Percentiles rank a stretch among this genome's conserved stretches.
Evolutionary conservation across 805 yeast genomes (phyloP).

Genomic region (Hanseniaspora thailandica): DNA sequence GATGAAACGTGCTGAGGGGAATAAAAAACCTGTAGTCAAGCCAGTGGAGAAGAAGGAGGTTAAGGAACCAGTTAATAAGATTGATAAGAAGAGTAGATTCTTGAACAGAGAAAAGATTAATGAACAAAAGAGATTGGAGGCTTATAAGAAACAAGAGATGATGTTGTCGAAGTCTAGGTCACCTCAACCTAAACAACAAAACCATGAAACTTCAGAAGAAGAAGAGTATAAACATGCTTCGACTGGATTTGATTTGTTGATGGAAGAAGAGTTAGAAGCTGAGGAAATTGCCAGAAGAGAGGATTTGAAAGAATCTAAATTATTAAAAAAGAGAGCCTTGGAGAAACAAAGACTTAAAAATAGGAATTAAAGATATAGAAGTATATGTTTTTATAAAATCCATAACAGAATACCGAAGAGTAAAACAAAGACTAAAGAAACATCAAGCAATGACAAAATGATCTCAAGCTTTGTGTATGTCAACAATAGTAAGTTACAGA

Average conservation of each 20-base stretch:
- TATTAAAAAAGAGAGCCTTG: constrained; percentile 39
- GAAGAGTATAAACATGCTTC: constrained; percentile 79
- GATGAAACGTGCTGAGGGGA: constrained; percentile 45
- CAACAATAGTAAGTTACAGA: neutral
- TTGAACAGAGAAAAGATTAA: constrained; percentile 10
- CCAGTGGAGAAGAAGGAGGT: neutral
- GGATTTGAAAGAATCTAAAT: constrained; percentile 57
- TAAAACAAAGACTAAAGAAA: neutral
- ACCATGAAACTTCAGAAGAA: constrained; percentile 23
- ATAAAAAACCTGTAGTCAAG: constrained; percentile 17
- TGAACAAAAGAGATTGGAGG: neutral
- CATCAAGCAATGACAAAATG: neutral
- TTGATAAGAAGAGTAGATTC: constrained; percentile 1
- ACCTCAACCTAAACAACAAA: neutral
- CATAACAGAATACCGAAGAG: constrained; percentile 3
- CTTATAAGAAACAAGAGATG: neutral
- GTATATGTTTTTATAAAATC: neutral
- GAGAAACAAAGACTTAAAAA: constrained; percentile 28
- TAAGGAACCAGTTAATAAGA: neutral
- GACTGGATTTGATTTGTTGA: constrained; percentile 75
- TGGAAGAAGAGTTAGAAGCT: constrained; percentile 65
- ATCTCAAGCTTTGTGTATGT: neutral
- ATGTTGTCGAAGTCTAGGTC: neutral
- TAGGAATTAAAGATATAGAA: neutral
- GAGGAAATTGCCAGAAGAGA: constrained; percentile 55